Base-by-base conservation (phyloP, 441 rosid genomes). In the Daphne laureola region DNA sequence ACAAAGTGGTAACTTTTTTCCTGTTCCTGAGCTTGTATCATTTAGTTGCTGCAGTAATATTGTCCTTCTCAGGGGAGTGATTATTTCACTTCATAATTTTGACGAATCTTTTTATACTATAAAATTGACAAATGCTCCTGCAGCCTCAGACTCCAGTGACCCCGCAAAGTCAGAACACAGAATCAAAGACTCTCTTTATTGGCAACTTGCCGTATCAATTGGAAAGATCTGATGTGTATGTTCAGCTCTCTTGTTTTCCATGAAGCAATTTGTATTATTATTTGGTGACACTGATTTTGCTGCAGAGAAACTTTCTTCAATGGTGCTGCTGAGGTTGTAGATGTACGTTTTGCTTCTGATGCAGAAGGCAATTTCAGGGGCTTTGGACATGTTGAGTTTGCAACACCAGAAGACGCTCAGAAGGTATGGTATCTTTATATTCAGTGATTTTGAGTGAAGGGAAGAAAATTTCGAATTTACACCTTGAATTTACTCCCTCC, bases 351-450 rank as follows among this genome's bases (percentile, higher is more conserved):
- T 14, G 56, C 85, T 14, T n/a, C 67, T 12, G 74, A 67, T 36
- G 55, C 46, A 2, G 93, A 85, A 0, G 86, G 81, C 41, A 69
- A 74, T 4, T 79, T 82, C 42, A 85, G 63, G 73, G 97, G 99
- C 0, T 90, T 43, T 61, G 89, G 89, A 9, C 93, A 87, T 67
- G 89, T 90, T 67, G 96, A 90, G 65, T 93, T 93, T 65, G 69
- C 80, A 14, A 50, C 93, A 0, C 67, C 60, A 27, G 93, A 85
- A 60, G 91, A n/a, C 2, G 99, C 96, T 17, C 65, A 53, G 17
- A 83, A 85, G 83, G 98, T 77, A 17, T 25, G 14, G 1, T 31
- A 5, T 31, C 11, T 31, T n/a, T n/a, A n/a, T n/a, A 4, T 21
- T 21, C 25, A 21, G 25, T 4, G 25, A 21, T 21, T 21, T 21